Base-by-base conservation (phyloP, 2,329 filamentous ascomycete species). In the Colletotrichum liaoningense region DNA sequence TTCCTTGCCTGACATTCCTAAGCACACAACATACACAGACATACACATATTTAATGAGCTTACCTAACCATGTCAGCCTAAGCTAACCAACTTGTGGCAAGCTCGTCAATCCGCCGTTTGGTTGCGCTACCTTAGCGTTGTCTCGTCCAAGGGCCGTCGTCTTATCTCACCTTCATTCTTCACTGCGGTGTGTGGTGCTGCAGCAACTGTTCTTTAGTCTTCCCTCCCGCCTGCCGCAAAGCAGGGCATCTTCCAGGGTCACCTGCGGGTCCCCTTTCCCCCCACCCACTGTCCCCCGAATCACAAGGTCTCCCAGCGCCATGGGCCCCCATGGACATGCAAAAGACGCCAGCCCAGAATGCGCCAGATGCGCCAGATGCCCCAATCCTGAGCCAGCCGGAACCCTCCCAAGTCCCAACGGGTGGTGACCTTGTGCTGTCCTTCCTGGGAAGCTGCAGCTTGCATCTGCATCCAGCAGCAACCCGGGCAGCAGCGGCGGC, bases 401-500 rank as follows among this genome's bases (percentile, higher is more conserved):
- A 63, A 69, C 24, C 54, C 49, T 55, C 67, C 67, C 60, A 55
- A 52, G 16, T 42, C 14, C 38, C 38, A 42, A 42, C 38, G 38
- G 38, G 38, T 42, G 38, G 14, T 42, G 38, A 16, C 38, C 38
- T 42, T 33, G 42, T 26, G 49, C 14, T 28, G 46, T 22, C 42
- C 42, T 3, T 49, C 16, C 42, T n/a, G 16, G 42, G 42, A 19
- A 33, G 59, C 26, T 71, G 67, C 66, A 70, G 63, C 60, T 64
- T 64, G 66, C 70, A 69, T 70, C 67, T 73, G 63, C 63, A 66
- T 24, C 63, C 49, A 65, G 63, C 63, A 77, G 26, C 81, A 84
- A 26, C 82, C 83, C 67, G 56, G 63, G 14, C 77, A 76, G 6
- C 78, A 71, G 26, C 84, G 84, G 76, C 77, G 82, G 16, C 83